These are phyloP conservation scores for Cyclostephanos tholiformis DNA, from an alignment of 108 stramenopile species.

Conservation along the genomic window DNA sequence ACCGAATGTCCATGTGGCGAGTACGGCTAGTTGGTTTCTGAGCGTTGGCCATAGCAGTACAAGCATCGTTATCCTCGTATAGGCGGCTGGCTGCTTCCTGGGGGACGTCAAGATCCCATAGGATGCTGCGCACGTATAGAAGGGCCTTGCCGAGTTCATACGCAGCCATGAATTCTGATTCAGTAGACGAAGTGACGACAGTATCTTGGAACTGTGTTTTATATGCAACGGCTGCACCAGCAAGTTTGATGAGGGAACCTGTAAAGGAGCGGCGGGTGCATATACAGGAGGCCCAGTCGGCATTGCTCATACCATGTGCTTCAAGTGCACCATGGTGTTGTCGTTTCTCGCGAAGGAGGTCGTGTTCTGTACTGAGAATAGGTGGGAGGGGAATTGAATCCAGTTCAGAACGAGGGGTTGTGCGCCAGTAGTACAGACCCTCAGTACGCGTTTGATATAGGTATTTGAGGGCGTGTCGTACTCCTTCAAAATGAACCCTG, in stretches of 20 bases:
- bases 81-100: background rate
- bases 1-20: conserved; percentile 10
- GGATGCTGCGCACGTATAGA: too few relatives aligned
- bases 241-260: background rate
- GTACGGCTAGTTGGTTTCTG: conserved; percentile 13
- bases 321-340: background rate
- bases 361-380: background rate
- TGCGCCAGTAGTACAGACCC: conserved; percentile 22
- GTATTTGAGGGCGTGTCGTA: background rate
- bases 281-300: conserved; percentile 30
- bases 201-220: too few relatives aligned
- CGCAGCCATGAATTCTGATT: conserved; percentile 33
- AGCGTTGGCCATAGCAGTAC: conserved; percentile 11
- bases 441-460: background rate
- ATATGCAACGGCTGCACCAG: conserved; percentile 20
- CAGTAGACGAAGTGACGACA: conserved; percentile 25
- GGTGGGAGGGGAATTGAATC: background rate
- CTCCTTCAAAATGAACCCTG: background rate
- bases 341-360: background rate
- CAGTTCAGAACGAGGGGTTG: conserved; percentile 5
- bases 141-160: too few relatives aligned
- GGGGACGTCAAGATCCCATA: too few relatives aligned
- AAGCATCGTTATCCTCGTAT: background rate
- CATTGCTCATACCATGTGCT: conserved; percentile 19
- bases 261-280: background rate